These are phyloP conservation scores for Diaporthe sp. DNA, from an alignment of 2,329 filamentous ascomycete species.

Conservation along the genomic window DNA sequence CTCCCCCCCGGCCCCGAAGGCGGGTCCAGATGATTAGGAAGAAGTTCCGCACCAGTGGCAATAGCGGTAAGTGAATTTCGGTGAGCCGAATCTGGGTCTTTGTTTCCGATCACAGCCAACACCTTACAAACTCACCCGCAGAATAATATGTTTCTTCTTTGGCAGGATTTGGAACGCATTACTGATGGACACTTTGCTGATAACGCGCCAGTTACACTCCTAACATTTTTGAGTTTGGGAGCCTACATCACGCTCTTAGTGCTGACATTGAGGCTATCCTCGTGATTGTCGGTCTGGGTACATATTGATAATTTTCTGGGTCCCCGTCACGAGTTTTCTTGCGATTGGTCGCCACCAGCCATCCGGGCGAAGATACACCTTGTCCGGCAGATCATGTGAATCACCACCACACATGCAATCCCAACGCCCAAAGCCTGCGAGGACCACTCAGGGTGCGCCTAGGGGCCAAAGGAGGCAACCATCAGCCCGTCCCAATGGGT, in stretches of 20 bases:
- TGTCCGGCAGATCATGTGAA: conserved; percentile 39
- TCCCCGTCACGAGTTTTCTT: background rate
- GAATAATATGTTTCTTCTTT: background rate
- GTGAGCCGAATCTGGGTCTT: background rate
- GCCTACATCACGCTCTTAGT: conserved; percentile 71
- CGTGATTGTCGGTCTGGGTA: background rate
- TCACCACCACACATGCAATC: conserved; percentile 34
- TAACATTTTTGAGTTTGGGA: conserved; percentile 69
- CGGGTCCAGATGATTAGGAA: conserved; percentile 58
- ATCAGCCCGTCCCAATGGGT: conserved; percentile 32
- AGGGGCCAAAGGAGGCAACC: conserved; percentile 11
- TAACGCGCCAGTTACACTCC: conserved; percentile 61
- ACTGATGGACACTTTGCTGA: conserved; percentile 8
- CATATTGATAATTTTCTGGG: background rate
- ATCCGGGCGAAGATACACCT: background rate
- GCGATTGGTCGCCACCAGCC: conserved; percentile 14
- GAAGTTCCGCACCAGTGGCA: conserved; percentile 75
- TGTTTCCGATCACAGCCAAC: background rate
- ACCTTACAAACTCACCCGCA: background rate
- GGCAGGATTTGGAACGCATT: background rate
- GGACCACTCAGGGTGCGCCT: conserved; percentile 27
- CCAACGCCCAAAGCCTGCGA: conserved; percentile 23
- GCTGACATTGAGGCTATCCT: conserved; percentile 63
- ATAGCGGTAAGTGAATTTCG: conserved; percentile 55
- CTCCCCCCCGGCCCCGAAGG: conserved; percentile 47